A percentile compares a stretch with the other conserved stretches of the same genome.
Conservation (phyloP, 306 rosid genomes). For the Cucurbita argyrosperma region DNA sequence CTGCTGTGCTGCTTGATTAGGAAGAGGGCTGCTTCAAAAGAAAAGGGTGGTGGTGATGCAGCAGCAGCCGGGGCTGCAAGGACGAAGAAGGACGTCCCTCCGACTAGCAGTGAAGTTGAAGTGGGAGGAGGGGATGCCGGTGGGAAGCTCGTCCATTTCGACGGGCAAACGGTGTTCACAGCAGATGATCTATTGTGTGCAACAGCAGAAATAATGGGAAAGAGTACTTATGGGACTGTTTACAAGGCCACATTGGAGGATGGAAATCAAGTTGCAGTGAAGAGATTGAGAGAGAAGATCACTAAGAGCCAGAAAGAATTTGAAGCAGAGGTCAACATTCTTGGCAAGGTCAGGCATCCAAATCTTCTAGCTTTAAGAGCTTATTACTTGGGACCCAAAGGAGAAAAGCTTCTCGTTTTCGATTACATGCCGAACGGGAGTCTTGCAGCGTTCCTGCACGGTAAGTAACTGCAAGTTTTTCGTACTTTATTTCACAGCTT, state of each 20-base stretch:
- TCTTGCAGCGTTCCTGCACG: conserved; percentile 70
- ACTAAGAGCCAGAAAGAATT: conserved; percentile 71
- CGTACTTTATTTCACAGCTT: background rate
- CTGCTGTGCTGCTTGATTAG: conserved; percentile 44
- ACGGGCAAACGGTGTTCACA: conserved; percentile 60
- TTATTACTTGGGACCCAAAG: conserved; percentile 74
- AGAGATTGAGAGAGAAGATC: conserved; percentile 79
- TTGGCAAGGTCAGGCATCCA: conserved; percentile 72
- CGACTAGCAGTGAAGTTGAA: conserved; percentile 36
- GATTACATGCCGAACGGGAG: conserved; percentile 70
- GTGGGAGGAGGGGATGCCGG: conserved; percentile 46
- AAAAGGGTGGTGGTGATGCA: conserved; percentile 32
- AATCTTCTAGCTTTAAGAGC: conserved; percentile 74
- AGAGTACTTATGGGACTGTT: conserved; percentile 88
- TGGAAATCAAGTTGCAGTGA: conserved; percentile 90
- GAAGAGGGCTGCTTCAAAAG: conserved; percentile 37
- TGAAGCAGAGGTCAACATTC: conserved; percentile 50
- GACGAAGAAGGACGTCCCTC: conserved; percentile 45
- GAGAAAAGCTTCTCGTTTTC: conserved; percentile 84
- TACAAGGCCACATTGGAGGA: conserved; percentile 89
- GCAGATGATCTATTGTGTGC: conserved; percentile 93
- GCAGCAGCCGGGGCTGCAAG: conserved; percentile 12
- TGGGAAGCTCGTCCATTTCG: conserved; percentile 79
- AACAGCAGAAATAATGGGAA: conserved; percentile 92
- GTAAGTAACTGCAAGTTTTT: conserved; percentile 21